These are phyloP conservation scores for Haematococcus sp. DNA, from an alignment of 139 green algal species.

Conservation along the genomic window DNA sequence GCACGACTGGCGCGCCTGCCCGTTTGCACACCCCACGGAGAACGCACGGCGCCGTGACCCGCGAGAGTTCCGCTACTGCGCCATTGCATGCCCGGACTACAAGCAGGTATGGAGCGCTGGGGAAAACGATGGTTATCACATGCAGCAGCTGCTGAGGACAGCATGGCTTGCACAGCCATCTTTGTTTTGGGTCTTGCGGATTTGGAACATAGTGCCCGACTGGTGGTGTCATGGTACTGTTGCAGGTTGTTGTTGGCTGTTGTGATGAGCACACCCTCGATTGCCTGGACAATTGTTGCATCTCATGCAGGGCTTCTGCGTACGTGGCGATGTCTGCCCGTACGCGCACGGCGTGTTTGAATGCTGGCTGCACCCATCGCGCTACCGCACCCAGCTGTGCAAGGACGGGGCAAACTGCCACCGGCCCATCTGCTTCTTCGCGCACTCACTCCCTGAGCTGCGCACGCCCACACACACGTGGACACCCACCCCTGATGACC, in stretches of 20 bases:
- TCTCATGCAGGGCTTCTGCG: slow-evolving; percentile 53
- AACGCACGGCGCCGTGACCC: slow-evolving; percentile 93
- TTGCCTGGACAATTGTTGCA: too few species aligned
- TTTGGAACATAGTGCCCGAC: too few species aligned
- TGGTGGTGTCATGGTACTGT: too few species aligned
- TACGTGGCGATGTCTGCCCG: slow-evolving; percentile 72
- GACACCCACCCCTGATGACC: slow-evolving; percentile 40
- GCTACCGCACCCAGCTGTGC: slow-evolving; percentile 87
- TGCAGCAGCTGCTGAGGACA: too few species aligned
- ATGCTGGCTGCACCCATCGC: slow-evolving; percentile 85
- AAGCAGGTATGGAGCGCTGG: slow-evolving; percentile 52
- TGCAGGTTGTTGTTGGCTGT: too few species aligned
- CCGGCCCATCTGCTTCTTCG: slow-evolving; percentile 87
- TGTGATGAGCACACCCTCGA: too few species aligned
- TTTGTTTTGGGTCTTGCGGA: too few species aligned
- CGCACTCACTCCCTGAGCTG: slow-evolving; percentile 71
- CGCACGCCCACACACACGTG: slow-evolving; percentile 60
- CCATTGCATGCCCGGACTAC: slow-evolving; percentile 93
- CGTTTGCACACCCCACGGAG: slow-evolving; percentile 95
- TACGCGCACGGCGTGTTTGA: slow-evolving; percentile 93
- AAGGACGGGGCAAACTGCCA: slow-evolving; percentile 75
- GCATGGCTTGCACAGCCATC: too few species aligned
- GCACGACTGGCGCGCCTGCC: slow-evolving; percentile 96
- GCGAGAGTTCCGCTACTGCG: slow-evolving; percentile 81
- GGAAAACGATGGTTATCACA: too few species aligned